These are phyloP conservation scores for Nitzschia sp. DNA, from an alignment of 108 stramenopile species.

Conservation along the genomic window DNA sequence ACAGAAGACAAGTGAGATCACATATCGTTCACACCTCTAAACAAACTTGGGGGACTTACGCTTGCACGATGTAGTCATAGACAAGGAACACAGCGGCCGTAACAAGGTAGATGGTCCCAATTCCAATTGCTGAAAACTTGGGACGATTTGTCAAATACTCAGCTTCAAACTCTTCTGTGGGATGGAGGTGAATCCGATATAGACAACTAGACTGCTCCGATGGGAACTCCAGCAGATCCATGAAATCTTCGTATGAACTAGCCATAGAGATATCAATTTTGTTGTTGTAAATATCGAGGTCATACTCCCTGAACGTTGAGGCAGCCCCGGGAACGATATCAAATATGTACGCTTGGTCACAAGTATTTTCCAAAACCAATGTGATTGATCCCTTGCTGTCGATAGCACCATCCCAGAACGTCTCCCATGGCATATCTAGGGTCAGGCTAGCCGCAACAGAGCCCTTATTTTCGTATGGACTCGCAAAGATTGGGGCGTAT, in stretches of 20 bases:
- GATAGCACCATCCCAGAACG: background rate
- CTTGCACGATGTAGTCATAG: constrained; percentile 12
- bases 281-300: background rate
- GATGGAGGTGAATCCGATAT: constrained; percentile 13
- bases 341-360: constrained; percentile 6
- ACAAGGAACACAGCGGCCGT: constrained; percentile 10
- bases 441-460: constrained; percentile 2
- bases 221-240: background rate
- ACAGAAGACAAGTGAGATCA: background rate
- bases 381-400: background rate
- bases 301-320: background rate
- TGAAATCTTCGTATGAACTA: constrained; percentile 2
- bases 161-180: constrained; percentile 14
- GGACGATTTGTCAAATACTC: background rate
- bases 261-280: background rate
- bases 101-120: constrained; percentile 7
- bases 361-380: constrained; percentile 18
- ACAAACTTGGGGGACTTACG: constrained; percentile 2
- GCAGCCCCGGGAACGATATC: background rate
- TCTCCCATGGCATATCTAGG: background rate
- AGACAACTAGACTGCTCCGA: constrained; percentile 1
- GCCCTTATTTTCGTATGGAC: background rate
- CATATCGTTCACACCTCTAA: background rate
- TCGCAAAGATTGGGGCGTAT: constrained; percentile 1
- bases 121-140: background rate